These are phyloP conservation scores for Trifolium pratense DNA, from an alignment of 306 rosid genomes.

Conservation along the genomic window DNA sequence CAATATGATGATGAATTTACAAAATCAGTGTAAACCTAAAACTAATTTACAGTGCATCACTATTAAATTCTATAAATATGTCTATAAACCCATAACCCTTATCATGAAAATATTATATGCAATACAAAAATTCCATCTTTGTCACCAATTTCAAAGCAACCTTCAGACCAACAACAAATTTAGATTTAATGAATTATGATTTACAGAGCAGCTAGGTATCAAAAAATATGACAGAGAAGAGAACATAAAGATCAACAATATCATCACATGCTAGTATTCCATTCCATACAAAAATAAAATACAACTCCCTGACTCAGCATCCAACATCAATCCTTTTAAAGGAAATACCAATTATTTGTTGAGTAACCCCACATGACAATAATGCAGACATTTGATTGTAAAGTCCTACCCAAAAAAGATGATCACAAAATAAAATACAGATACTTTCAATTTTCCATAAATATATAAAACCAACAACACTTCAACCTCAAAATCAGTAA, in stretches of 20 bases:
- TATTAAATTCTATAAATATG: not conserved
- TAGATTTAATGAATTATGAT: not conserved
- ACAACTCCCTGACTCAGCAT: slow-evolving; percentile 22
- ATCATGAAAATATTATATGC: not conserved
- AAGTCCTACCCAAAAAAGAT: not conserved
- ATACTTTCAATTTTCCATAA: slow-evolving; percentile 23
- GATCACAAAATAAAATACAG: slow-evolving; percentile 31
- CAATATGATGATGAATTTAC: not conserved
- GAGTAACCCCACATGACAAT: slow-evolving; percentile 26
- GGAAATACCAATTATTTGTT: slow-evolving; percentile 33
- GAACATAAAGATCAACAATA: slow-evolving; percentile 24
- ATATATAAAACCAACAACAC: slow-evolving; percentile 16
- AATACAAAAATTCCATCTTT: slow-evolving; percentile 2
- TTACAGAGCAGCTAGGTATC: not conserved
- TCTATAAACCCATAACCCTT: not conserved
- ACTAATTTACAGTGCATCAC: not conserved
- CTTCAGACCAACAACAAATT: not conserved
- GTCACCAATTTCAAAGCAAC: slow-evolving; percentile 8
- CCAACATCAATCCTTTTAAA: slow-evolving; percentile 36
- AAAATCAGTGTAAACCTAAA: not conserved
- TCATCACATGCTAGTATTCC: slow-evolving; percentile 28
- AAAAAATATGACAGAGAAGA: slow-evolving; percentile 12
- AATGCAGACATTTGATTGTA: not conserved
- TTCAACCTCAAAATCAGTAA: slow-evolving; percentile 17
- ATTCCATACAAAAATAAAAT: slow-evolving; percentile 38